Conservation (phyloP, 139 green algal species). For the Chlamydomonas eustigma region DNA sequence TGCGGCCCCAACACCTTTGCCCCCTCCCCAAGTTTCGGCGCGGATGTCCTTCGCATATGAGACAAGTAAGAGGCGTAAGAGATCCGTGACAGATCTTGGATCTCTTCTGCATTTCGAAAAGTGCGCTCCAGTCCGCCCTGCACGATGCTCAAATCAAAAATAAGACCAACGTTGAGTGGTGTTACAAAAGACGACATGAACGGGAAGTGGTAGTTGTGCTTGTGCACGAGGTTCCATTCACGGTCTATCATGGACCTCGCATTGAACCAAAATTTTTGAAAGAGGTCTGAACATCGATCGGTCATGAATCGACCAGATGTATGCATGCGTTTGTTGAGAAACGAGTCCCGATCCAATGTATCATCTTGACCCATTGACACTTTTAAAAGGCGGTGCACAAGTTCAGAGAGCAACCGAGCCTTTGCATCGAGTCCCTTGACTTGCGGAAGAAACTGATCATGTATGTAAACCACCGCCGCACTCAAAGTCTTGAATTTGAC, state of each 20-base stretch:
- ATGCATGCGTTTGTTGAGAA: conserved; percentile 60
- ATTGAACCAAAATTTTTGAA: background rate
- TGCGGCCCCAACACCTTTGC: conserved; percentile 40
- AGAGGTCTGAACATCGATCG: conserved; percentile 11
- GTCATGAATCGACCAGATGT: background rate
- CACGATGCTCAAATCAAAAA: background rate
- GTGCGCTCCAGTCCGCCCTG: background rate
- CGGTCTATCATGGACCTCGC: background rate
- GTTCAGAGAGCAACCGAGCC: background rate
- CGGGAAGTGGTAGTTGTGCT: background rate
- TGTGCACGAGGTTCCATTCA: background rate
- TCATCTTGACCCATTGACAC: too few species aligned
- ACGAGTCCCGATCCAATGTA: conserved; percentile 39
- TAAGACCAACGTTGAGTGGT: background rate
- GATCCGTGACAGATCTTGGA: conserved; percentile 53
- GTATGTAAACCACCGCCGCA: too few species aligned
- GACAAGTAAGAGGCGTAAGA: conserved; percentile 53
- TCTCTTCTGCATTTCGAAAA: background rate
- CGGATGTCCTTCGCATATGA: conserved; percentile 57
- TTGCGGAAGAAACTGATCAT: background rate
- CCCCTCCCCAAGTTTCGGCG: conserved; percentile 37
- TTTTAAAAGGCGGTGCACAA: background rate
- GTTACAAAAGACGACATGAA: background rate
- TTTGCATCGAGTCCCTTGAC: background rate
- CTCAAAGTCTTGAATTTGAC: too few species aligned